phyloP scores from a whole-genome alignment of 148 eudicot species.

The Fallopia convolvulus region DNA sequence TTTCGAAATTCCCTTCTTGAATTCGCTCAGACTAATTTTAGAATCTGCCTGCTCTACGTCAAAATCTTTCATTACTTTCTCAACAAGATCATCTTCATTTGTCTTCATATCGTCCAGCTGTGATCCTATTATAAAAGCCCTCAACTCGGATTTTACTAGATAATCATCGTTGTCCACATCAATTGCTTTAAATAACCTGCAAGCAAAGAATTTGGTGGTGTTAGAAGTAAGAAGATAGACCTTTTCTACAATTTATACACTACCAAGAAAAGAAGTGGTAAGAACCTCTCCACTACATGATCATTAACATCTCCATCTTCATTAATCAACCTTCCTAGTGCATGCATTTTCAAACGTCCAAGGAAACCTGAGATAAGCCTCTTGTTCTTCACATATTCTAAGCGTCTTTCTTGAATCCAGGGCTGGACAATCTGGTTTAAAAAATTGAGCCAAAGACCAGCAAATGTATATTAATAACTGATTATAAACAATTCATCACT shows the following conservation, averaged over 20 bases:
- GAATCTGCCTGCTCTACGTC: slow-evolving; percentile 61
- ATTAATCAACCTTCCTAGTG: slow-evolving; percentile 49
- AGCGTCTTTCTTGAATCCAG: slow-evolving; percentile 49
- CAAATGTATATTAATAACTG: background rate
- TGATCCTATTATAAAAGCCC: slow-evolving; percentile 62
- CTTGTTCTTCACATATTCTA: slow-evolving; percentile 54
- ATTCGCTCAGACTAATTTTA: slow-evolving; percentile 39
- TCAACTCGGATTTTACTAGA: slow-evolving; percentile 56
- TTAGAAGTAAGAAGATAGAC: background rate
- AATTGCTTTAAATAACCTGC: slow-evolving; percentile 52
- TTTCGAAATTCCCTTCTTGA: slow-evolving; percentile 44
- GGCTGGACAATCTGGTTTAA: slow-evolving; percentile 69
- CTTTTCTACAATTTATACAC: background rate
- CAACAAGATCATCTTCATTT: slow-evolving; percentile 42
- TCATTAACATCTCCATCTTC: slow-evolving; percentile 43
- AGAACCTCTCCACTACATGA: slow-evolving; percentile 33
- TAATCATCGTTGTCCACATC: slow-evolving; percentile 33
- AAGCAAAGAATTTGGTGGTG: slow-evolving; percentile 27
- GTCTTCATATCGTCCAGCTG: slow-evolving; percentile 43
- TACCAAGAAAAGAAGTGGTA: background rate
- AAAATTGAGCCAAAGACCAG: background rate
- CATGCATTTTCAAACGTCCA: slow-evolving; percentile 40
- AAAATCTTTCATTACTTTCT: slow-evolving; percentile 56
- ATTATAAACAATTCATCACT: background rate
- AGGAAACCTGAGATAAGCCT: slow-evolving; percentile 61